Evolutionary conservation across 129 eudicot genomes (phyloP), one percentile per base, ranked within the genome.

Genomic region (Escallonia herrerae): DNA sequence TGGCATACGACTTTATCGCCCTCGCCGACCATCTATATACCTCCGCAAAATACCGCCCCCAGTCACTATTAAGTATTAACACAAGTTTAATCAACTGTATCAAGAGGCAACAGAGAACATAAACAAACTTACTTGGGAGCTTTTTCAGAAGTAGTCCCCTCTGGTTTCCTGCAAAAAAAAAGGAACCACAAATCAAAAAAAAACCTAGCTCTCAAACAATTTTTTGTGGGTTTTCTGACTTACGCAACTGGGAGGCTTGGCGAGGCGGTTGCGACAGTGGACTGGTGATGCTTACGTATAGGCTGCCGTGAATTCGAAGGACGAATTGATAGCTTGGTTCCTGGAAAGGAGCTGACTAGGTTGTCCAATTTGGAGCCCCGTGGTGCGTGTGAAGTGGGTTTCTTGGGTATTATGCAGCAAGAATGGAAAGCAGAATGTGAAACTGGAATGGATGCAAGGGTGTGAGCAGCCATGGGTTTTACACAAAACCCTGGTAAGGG

Each of bases 21-120:
- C 99, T 94, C 14, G 95, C 83, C 3, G 99, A 94, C 99, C 99
- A 94, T 84, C 99, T 94, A 61, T 55, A 79, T 63, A 56, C 78
- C 66, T 42, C 65, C 77, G 60, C 66, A 67, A 60, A 44, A 46
- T 51, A 43, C 43, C 7, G 13, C 5, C n/a, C n/a, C 12, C 11
- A 51, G 3, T 7, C 74, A 79, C 63, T 62, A 8, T 46, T 63
- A 8, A 79, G 65, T n/a, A 53, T 3, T n/a, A 2, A 11, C 58
- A 53, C n/a, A 12, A 13, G 13, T 55, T 60, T 40, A 59, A 48
- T 43, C 67, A 56, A 53, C 4, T 4, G 3, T 5, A 14, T 59
- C 0, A 5, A 7, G 22, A 46, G 2, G 4, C 49, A 5, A 0
- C 2, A 37, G 1, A 15, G 3, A 40, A 42, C 58, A 22, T 22